Evolutionary conservation across 2,329 filamentous ascomycete genomes (phyloP).

Genomic region (Magnaporthiopsis incrustans): DNA sequence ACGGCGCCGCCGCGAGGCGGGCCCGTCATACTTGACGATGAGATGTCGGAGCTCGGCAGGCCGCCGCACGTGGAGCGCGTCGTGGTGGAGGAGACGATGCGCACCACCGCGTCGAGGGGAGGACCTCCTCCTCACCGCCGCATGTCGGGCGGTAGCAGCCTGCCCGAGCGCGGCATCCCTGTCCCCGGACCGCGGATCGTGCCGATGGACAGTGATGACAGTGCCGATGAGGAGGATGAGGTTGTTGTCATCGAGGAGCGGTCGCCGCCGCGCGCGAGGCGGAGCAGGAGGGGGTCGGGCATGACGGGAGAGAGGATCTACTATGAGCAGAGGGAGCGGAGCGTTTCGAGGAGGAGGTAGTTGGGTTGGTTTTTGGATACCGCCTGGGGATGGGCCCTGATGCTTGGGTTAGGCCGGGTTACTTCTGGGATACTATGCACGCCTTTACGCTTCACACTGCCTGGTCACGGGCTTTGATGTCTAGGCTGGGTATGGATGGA

Average conservation of each 20-base stretch:
- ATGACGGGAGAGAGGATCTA: constrained; percentile 18
- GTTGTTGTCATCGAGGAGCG: constrained; percentile 28
- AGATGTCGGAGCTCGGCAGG: constrained; percentile 7
- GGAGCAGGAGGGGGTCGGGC: constrained; percentile 18
- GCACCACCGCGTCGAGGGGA: background rate
- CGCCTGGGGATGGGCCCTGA: too few relatives aligned
- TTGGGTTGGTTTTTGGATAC: too few relatives aligned
- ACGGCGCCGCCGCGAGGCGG: constrained; percentile 1
- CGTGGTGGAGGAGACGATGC: constrained; percentile 19
- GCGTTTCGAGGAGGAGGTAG: constrained; percentile 7
- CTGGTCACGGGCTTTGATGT: too few relatives aligned
- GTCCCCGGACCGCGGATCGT: constrained; percentile 12
- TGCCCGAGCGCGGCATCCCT: background rate
- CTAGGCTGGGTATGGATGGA: too few relatives aligned
- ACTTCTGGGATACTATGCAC: background rate
- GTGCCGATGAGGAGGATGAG: constrained; percentile 23
- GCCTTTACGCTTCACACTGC: too few relatives aligned
- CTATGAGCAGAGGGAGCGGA: constrained; percentile 17
- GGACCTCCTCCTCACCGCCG: constrained; percentile 6
- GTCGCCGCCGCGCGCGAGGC: constrained; percentile 17
- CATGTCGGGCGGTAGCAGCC: constrained; percentile 10
- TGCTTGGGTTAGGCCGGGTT: background rate
- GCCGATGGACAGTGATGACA: constrained; percentile 13
- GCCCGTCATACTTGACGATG: constrained; percentile 16
- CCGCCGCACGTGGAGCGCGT: constrained; percentile 17